A percentile compares a stretch with the other conserved stretches of the same genome.
Evolutionary conservation across 148 eudicot genomes (phyloP).

Genomic region (Dianthus caryophyllus): DNA sequence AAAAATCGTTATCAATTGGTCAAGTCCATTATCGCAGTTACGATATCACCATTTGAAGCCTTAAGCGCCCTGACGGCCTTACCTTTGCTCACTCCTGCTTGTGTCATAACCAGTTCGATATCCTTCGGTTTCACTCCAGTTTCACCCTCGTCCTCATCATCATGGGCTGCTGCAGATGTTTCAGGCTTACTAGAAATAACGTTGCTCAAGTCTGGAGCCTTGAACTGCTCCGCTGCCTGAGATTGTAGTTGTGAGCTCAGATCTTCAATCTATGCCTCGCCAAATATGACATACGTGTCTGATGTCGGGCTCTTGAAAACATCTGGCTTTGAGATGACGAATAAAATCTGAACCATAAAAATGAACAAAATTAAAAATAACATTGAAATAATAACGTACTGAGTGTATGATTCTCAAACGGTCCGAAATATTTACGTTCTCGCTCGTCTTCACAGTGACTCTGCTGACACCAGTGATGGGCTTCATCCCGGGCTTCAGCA

Average conservation of each 20-base stretch:
- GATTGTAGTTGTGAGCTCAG: slow-evolving; percentile 82
- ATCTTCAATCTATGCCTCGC: slow-evolving; percentile 93
- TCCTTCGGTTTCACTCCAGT: slow-evolving; percentile 77
- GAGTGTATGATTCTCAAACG: not conserved
- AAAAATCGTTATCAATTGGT: slow-evolving; percentile 42
- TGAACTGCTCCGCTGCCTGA: slow-evolving; percentile 90
- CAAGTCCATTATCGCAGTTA: slow-evolving; percentile 80
- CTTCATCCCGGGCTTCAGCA: slow-evolving; percentile 87
- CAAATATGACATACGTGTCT: slow-evolving; percentile 75
- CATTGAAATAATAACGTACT: too few species aligned
- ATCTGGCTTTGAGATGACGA: slow-evolving; percentile 81
- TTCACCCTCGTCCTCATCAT: slow-evolving; percentile 75
- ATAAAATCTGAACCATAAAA: slow-evolving; percentile 46
- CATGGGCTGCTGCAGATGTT: slow-evolving; percentile 47
- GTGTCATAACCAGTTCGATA: slow-evolving; percentile 78
- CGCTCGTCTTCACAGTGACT: slow-evolving; percentile 79
- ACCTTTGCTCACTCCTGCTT: slow-evolving; percentile 64
- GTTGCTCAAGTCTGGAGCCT: slow-evolving; percentile 63
- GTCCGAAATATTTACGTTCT: slow-evolving; percentile 43
- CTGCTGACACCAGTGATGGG: slow-evolving; percentile 74
- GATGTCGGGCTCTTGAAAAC: slow-evolving; percentile 89
- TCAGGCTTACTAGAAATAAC: slow-evolving; percentile 61
- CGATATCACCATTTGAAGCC: slow-evolving; percentile 69
- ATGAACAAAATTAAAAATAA: not conserved
- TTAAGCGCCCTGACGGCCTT: slow-evolving; percentile 75